phyloP scores from a whole-genome alignment of 2,329 filamentous ascomycete genomes.

The Penicillium polonicum region DNA sequence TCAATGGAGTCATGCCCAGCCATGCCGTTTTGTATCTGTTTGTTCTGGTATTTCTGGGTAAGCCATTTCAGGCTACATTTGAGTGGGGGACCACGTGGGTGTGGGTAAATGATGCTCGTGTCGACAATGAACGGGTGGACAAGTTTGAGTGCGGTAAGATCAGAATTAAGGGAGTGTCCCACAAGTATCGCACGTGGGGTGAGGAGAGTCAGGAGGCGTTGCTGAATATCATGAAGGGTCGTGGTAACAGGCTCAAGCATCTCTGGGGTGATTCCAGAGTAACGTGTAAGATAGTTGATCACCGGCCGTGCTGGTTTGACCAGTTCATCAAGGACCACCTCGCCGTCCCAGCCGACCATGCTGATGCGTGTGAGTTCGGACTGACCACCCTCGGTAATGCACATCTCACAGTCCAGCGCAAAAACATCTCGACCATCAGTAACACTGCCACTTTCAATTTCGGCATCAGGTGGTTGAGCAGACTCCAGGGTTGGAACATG shows the following conservation, averaged over 20 bases:
- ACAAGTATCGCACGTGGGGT: slow-evolving; percentile 47
- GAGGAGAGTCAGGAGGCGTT: slow-evolving; percentile 69
- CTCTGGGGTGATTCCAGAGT: slow-evolving; percentile 85
- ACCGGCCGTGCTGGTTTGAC: slow-evolving; percentile 90
- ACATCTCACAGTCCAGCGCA: slow-evolving; percentile 96
- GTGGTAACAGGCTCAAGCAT: slow-evolving; percentile 83
- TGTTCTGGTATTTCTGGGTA: slow-evolving; percentile 76
- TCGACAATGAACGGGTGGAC: slow-evolving; percentile 93
- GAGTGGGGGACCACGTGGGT: slow-evolving; percentile 82
- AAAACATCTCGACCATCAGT: slow-evolving; percentile 77
- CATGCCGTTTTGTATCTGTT: slow-evolving; percentile 81
- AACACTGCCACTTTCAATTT: slow-evolving; percentile 77
- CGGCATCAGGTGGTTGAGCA: slow-evolving; percentile 64
- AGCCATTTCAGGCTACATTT: slow-evolving; percentile 92
- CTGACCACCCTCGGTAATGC: slow-evolving; percentile 74
- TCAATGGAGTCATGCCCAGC: slow-evolving; percentile 88
- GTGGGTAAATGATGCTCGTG: slow-evolving; percentile 84
- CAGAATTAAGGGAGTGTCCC: slow-evolving; percentile 50
- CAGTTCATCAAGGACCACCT: slow-evolving; percentile 79
- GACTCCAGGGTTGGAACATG: slow-evolving; percentile 65
- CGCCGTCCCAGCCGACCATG: slow-evolving; percentile 80
- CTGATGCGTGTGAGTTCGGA: slow-evolving; percentile 88
- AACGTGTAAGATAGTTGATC: slow-evolving; percentile 85
- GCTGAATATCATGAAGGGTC: slow-evolving; percentile 77
- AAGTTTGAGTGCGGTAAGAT: slow-evolving; percentile 75